Evolutionary conservation across 768 basidiomycete genomes (phyloP).

Genomic region (Collybia nuda): DNA sequence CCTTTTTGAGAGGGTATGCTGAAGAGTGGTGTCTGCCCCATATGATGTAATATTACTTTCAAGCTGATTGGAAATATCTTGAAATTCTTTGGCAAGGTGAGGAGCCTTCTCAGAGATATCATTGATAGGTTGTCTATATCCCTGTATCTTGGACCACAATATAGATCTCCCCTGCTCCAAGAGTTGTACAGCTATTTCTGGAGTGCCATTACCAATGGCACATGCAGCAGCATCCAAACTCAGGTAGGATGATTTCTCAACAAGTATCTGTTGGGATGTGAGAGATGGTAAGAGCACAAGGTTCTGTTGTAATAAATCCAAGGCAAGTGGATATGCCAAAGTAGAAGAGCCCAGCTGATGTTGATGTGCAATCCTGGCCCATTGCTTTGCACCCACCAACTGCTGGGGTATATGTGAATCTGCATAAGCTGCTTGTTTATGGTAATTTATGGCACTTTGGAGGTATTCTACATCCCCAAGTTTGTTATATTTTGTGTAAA

Average conservation of each 20-base stretch:
- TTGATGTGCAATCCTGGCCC: background rate
- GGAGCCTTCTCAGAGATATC: background rate
- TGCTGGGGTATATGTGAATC: background rate
- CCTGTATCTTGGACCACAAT: background rate
- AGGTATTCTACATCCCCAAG: background rate
- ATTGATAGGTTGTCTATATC: background rate
- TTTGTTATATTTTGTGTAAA: background rate
- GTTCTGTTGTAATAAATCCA: background rate
- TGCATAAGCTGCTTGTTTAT: background rate
- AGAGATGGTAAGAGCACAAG: background rate
- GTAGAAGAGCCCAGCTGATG: background rate
- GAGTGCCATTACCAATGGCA: background rate
- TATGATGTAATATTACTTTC: background rate
- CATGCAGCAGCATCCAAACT: background rate
- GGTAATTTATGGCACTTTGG: background rate
- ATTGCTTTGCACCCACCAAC: background rate
- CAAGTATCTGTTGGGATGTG: background rate
- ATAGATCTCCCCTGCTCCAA: background rate
- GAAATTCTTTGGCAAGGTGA: background rate
- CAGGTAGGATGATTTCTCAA: background rate
- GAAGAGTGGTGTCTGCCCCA: background rate
- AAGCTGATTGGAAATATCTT: background rate
- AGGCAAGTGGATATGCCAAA: background rate
- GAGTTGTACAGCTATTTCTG: background rate
- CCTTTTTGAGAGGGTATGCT: background rate